Evolutionary conservation across 495 filamentous ascomycete genomes (phyloP), one percentile per base, ranked within the genome.

Genomic region (Parathielavia hyrcaniae): DNA sequence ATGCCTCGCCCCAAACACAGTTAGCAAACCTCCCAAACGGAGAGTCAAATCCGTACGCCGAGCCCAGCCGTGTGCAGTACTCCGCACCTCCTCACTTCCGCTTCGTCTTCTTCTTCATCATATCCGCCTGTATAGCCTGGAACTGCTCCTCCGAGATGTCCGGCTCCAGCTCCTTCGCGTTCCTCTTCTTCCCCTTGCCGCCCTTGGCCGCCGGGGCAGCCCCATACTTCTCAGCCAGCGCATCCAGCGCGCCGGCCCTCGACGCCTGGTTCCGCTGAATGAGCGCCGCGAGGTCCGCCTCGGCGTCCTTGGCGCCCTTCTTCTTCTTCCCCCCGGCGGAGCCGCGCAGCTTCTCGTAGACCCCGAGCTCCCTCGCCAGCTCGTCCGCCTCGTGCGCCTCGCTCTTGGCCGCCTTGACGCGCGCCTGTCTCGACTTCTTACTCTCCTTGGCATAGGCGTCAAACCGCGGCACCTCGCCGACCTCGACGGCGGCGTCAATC

Each of bases 401-500:
- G 40, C 78, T 76, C 64, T 78, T 73, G 0, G 87, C 88, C 11
- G 71, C 75, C 66, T 82, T 83, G 60, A 86, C 68, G 22, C 91
- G 78, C 60, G 77, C 78, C 67, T 85, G 74, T 59, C 80, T 79
- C 44, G 85, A 78, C 57, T 76, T 82, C 64, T 83, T 81, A 12
- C 79, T 78, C 73, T 96, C 90, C 13, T 86, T 75, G 5, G 78
- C 80, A 68, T 92, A 97, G 19, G 79, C 76, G 22, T 79, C 73
- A 69, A 83, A 91, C 2, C 70, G 71, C 60, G 86, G 67, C 5
- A 90, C 86, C 39, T 86, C 79, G 0, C 79, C 82, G 5, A 70
- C 76, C 43, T 75, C 75, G 65, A 98, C 91, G n/a, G 87, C 95
- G 46, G 81, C 73, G 64, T 95, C 84, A 53, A 98, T 89, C 32